A percentile compares a stretch with the other conserved stretches of the same genome.
Evolutionary conservation across 768 basidiomycete genomes (phyloP).

Genomic region (Ramaria sp.): DNA sequence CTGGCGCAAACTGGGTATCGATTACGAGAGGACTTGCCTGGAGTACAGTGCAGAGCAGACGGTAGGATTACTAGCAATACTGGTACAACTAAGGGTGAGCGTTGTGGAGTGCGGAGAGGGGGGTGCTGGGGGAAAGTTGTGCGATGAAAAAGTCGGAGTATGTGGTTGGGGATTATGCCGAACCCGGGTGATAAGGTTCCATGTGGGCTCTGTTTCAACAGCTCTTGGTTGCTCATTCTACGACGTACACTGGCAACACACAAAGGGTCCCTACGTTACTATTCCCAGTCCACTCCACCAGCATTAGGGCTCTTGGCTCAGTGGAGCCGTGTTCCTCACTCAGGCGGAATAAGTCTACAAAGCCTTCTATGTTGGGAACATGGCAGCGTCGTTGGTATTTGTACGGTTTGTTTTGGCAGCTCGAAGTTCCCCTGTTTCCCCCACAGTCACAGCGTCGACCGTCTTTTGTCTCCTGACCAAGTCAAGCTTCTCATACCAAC

Average conservation of each 20-base stretch:
- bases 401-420: too few species aligned
- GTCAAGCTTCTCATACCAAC: too few species aligned
- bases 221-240: too few species aligned
- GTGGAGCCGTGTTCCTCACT: neutral
- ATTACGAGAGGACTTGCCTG: too few species aligned
- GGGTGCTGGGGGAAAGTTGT: neutral
- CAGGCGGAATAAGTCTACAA: too few species aligned
- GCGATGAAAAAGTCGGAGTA: constrained; percentile 9
- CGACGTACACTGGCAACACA: too few species aligned
- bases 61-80: too few species aligned
- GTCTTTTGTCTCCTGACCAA: neutral
- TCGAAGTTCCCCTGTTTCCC: neutral
- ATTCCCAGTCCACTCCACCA: too few species aligned
- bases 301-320: neutral
- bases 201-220: neutral
- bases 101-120: neutral
- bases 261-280: too few species aligned
- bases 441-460: neutral
- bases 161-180: neutral
- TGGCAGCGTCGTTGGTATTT: too few species aligned
- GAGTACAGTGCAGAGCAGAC: too few species aligned
- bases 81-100: neutral
- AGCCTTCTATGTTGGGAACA: neutral
- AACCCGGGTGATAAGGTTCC: constrained; percentile 9
- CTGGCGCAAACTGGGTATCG: too few species aligned